phyloP scores from a whole-genome alignment of 768 basidiomycete species.

The Boletus barrowsii region DNA sequence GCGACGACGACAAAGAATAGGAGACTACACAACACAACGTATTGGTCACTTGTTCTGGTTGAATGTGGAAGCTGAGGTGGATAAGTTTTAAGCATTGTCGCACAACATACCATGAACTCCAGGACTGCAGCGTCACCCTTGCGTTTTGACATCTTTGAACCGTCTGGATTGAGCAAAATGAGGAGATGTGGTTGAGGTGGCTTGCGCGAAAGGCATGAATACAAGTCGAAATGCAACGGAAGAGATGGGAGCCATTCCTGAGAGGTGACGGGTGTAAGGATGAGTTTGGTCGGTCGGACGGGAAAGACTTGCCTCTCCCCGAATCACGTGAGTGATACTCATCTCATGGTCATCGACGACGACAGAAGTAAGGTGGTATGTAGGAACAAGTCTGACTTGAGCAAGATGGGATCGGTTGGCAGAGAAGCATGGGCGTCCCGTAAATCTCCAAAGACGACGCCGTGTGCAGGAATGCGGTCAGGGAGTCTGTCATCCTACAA shows the following conservation, averaged over 20 bases:
- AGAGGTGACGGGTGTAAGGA: not conserved
- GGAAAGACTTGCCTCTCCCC: constrained; percentile 70
- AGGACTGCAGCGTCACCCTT: constrained; percentile 85
- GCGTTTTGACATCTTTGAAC: constrained; percentile 93
- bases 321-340: constrained; percentile 92
- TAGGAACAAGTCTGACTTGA: constrained; percentile 92
- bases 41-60: not conserved
- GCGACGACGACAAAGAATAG: too few species aligned
- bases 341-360: constrained; percentile 96
- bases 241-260: constrained; percentile 97
- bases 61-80: not conserved
- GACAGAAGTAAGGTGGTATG: constrained; percentile 94
- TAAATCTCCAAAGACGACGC: constrained; percentile 74
- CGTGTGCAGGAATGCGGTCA: constrained; percentile 45
- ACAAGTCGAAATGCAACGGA: constrained; percentile 87
- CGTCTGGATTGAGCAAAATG: constrained; percentile 83
- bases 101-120: constrained; percentile 70
- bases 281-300: not conserved
- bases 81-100: not conserved
- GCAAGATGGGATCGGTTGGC: constrained; percentile 84
- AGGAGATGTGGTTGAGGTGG: constrained; percentile 88
- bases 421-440: constrained; percentile 75
- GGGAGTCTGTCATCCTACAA: constrained; percentile 60
- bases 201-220: constrained; percentile 66
- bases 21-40: too few species aligned